Percentiles rank a stretch among this genome's conserved stretches.
Evolutionary conservation across 768 basidiomycete species (phyloP).

Genomic region (Lyophyllum semitale): DNA sequence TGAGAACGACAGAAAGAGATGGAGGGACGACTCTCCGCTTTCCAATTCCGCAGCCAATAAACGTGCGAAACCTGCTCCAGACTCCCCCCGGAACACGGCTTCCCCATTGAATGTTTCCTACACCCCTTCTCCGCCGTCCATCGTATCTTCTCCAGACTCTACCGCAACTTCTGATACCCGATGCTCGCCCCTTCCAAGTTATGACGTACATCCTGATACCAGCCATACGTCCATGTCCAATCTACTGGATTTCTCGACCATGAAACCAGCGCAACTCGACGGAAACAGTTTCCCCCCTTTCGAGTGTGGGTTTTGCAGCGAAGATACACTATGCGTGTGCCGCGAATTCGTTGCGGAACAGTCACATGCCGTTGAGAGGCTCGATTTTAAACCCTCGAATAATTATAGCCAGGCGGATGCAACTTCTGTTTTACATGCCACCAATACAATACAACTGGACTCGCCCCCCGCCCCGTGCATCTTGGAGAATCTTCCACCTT

Average conservation of each 20-base stretch:
- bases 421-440: slow-evolving; percentile 22
- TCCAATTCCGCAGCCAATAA: slow-evolving; percentile 40
- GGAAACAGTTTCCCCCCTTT: slow-evolving; percentile 44
- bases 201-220: slow-evolving; percentile 32
- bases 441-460: slow-evolving; percentile 25
- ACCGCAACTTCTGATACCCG: slow-evolving; percentile 33
- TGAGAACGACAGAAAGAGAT: slow-evolving; percentile 56
- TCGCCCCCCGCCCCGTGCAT: slow-evolving; percentile 48
- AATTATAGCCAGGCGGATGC: slow-evolving; percentile 24
- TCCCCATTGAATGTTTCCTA: slow-evolving; percentile 37
- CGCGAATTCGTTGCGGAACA: slow-evolving; percentile 62
- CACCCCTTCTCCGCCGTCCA: slow-evolving; percentile 46
- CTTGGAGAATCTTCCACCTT: slow-evolving; percentile 75
- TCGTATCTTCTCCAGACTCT: slow-evolving; percentile 54
- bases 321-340: slow-evolving; percentile 75
- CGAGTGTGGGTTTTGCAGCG: slow-evolving; percentile 77
- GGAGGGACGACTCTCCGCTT: slow-evolving; percentile 51
- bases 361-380: slow-evolving; percentile 23
- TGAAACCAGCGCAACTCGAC: slow-evolving; percentile 26
- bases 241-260: slow-evolving; percentile 31
- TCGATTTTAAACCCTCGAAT: slow-evolving; percentile 18
- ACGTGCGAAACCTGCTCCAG: slow-evolving; percentile 21
- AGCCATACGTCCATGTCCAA: slow-evolving; percentile 25
- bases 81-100: slow-evolving; percentile 33
- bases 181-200: slow-evolving; percentile 30